Evolutionary conservation across 2,329 filamentous ascomycete species (phyloP).

Genomic region (Aspergillus aculeatinus): DNA sequence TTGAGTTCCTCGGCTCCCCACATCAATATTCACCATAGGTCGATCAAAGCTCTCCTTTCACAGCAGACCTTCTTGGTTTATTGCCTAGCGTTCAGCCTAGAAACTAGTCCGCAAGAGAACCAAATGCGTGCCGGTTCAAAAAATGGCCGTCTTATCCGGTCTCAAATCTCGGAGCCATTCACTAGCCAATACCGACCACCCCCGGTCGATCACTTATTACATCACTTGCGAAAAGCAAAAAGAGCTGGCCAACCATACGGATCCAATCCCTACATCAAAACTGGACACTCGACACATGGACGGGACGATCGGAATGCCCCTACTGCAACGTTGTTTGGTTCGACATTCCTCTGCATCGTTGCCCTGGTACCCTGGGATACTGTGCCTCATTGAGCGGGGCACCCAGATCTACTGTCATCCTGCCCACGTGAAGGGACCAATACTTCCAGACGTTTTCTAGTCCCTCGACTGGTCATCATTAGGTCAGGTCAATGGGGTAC

Average conservation of each 20-base stretch:
- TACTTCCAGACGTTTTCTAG: background rate
- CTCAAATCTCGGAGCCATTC: background rate
- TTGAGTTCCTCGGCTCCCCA: background rate
- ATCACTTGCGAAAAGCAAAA: background rate
- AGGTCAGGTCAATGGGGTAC: background rate
- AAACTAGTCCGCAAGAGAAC: background rate
- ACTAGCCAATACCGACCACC: background rate
- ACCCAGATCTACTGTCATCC: background rate
- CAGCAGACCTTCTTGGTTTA: too few species aligned
- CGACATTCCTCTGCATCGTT: background rate
- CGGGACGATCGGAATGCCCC: background rate
- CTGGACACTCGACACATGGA: background rate
- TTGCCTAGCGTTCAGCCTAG: background rate
- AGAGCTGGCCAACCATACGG: background rate
- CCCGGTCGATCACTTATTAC: background rate
- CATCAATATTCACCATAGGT: background rate
- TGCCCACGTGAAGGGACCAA: too few species aligned
- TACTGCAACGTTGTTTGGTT: background rate
- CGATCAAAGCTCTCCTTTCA: background rate
- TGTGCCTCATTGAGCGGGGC: background rate
- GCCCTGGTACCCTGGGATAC: background rate
- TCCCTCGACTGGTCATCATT: background rate
- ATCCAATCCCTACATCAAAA: background rate
- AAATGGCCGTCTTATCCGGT: background rate
- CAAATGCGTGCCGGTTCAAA: background rate